phyloP scores from a whole-genome alignment of 2,329 filamentous ascomycete species.

The Talaromyces piceae region DNA sequence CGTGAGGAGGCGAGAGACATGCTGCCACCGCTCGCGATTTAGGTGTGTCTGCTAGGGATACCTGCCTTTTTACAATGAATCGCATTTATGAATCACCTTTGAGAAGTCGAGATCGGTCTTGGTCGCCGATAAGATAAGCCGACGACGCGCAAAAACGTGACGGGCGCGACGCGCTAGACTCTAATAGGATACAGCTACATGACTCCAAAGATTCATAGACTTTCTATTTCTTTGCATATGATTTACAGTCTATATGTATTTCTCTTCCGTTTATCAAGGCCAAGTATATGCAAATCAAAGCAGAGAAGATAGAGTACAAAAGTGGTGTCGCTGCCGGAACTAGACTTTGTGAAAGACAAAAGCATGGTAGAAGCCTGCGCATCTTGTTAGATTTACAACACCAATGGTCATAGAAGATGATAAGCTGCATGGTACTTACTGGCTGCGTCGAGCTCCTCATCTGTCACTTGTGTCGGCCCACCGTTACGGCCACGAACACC shows the following conservation, averaged over 20 bases:
- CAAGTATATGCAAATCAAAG: neutral
- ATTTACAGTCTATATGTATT: no score
- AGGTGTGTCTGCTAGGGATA: neutral
- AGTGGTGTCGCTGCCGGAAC: neutral
- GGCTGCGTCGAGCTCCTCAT: slow-evolving; percentile 87
- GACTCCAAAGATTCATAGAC: neutral
- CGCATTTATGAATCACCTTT: no score
- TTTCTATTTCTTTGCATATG: no score
- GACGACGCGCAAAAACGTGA: slow-evolving; percentile 1
- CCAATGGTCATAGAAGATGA: neutral
- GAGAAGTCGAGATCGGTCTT: neutral
- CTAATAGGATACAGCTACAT: slow-evolving; percentile 18
- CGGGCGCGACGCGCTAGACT: slow-evolving; percentile 28
- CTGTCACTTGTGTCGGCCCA: slow-evolving; percentile 61
- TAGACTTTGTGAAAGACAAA: slow-evolving; percentile 85
- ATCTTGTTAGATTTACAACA: neutral
- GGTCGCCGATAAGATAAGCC: slow-evolving; percentile 7
- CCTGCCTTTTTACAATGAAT: no score
- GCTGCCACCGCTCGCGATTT: neutral
- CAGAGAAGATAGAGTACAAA: neutral
- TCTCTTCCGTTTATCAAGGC: neutral
- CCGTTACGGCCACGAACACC: slow-evolving; percentile 68
- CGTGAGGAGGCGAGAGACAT: neutral
- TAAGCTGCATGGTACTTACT: slow-evolving; percentile 35
- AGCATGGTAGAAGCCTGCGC: slow-evolving; percentile 68